Evolutionary conservation across 2,329 filamentous ascomycete species (phyloP).

Genomic region (Plenodomus biglobosus): DNA sequence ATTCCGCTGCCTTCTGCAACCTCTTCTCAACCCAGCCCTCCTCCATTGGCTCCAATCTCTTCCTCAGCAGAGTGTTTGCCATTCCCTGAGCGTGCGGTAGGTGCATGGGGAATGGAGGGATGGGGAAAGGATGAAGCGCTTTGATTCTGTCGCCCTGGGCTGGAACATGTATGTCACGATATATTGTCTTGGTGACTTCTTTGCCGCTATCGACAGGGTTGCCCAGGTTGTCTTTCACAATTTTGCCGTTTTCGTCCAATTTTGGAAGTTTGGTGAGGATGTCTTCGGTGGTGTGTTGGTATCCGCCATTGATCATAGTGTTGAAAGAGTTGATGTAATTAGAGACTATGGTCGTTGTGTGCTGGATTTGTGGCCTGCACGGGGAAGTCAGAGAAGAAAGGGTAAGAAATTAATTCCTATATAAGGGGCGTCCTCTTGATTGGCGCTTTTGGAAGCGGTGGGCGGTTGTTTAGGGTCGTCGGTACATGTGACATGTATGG

Average conservation of each 20-base stretch:
- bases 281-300: slow-evolving; percentile 16
- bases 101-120: slow-evolving; percentile 24
- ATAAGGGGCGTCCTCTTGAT: too few relatives aligned
- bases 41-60: slow-evolving; percentile 29
- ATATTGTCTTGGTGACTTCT: slow-evolving; percentile 7
- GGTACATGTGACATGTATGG: too few relatives aligned
- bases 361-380: slow-evolving; percentile 23
- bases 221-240: slow-evolving; percentile 7
- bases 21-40: slow-evolving; percentile 36
- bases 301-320: slow-evolving; percentile 25
- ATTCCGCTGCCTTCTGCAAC: slow-evolving; percentile 30
- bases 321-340: slow-evolving; percentile 21
- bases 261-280: background rate
- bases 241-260: slow-evolving; percentile 20
- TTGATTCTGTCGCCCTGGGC: slow-evolving; percentile 16
- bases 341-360: slow-evolving; percentile 18
- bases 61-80: slow-evolving; percentile 27
- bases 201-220: slow-evolving; percentile 9
- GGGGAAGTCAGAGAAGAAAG: background rate
- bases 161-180: slow-evolving; percentile 8
- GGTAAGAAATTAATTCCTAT: too few relatives aligned
- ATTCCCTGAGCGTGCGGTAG: slow-evolving; percentile 15
- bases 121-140: slow-evolving; percentile 29
- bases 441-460: too few relatives aligned
- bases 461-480: too few relatives aligned